Evolutionary conservation across 108 stramenopile species (phyloP).

Genomic region (Ochromonas danica): DNA sequence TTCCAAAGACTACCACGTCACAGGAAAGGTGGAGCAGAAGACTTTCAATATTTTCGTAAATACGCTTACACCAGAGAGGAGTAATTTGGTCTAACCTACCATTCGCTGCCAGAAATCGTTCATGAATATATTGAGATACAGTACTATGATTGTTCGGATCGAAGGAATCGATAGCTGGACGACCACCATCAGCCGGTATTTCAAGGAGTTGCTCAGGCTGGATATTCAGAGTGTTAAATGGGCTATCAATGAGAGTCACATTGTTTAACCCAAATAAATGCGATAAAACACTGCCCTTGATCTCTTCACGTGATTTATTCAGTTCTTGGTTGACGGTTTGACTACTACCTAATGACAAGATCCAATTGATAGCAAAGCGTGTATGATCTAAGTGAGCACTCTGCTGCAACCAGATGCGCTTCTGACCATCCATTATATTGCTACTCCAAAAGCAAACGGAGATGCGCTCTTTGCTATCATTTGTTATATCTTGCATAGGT

Average conservation of each 20-base stretch:
- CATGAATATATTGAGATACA: not conserved
- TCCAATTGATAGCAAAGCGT: not conserved
- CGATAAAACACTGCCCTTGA: not conserved
- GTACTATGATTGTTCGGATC: not conserved
- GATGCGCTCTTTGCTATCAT: not conserved
- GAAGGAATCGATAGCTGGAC: not conserved
- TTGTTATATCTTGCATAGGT: not conserved
- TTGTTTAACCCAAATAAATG: not conserved
- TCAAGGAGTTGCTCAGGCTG: not conserved
- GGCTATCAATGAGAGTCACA: not conserved
- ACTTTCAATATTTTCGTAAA: not conserved
- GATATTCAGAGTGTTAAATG: not conserved
- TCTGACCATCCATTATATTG: constrained; percentile 8
- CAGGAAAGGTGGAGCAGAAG: not conserved
- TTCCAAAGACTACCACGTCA: constrained; percentile 9
- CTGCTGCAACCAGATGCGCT: constrained; percentile 24
- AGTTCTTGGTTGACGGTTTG: not conserved
- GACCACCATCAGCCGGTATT: not conserved
- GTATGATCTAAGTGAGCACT: not conserved
- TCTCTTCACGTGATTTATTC: not conserved
- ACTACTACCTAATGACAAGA: not conserved
- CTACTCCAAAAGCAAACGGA: constrained; percentile 5
- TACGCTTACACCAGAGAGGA: not conserved
- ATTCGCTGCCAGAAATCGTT: not conserved
- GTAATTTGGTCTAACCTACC: not conserved